Evolutionary conservation across 495 filamentous ascomycete species (phyloP), one percentile per base, ranked within the genome.

Genomic region (Aspergillus incahuasiensis): DNA sequence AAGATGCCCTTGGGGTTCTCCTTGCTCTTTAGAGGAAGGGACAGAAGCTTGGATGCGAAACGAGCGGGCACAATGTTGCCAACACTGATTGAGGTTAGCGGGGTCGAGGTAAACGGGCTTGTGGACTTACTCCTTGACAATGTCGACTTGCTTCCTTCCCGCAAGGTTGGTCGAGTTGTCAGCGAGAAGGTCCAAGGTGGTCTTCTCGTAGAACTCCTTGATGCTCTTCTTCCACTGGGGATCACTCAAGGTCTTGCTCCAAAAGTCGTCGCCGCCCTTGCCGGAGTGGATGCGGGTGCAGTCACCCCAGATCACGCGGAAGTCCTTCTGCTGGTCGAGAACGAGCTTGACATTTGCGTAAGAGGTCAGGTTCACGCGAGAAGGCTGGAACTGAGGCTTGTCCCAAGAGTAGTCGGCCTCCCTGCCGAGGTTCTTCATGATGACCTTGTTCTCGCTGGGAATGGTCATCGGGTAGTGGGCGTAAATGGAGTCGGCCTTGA

Each of bases 401-500:
- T 85, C 82, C 48, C 80, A 95, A 59, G 82, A 84, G 70, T 89
- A 95, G 55, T 90, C 75, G 32, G 85, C 75, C 49, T 82, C 87
- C 45, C 83, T 79, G 44, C 83, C 82, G n/a, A 95, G 81, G 50
- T 79, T 72, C 61, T 83, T 88, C 64, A 86, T 79, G 58, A 95
- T 92, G 61, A 82, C 83, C 39, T 74, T 69, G 60, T 88, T 94
- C 68, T 94, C 90, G 28, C 69, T 61, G 9, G 88, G 87, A 21
- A 88, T 84, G 6, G 87, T 90, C 82, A 95, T 88, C 5, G 90
- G 90, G 64, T 88, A 94, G 61, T 91, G 87, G n/a, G 89, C 89
- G 56, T 94, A 95, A 55, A 92, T 83, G 1, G 88, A 91, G 69
- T 94, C 86, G 25, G 74, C 64, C 66, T 85, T 86, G 82, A 89